A percentile compares a stretch with the other conserved stretches of the same genome.
These are phyloP conservation scores for Antarctomyces pellizariae DNA, from an alignment of 495 filamentous ascomycete genomes.

Conservation along the genomic window DNA sequence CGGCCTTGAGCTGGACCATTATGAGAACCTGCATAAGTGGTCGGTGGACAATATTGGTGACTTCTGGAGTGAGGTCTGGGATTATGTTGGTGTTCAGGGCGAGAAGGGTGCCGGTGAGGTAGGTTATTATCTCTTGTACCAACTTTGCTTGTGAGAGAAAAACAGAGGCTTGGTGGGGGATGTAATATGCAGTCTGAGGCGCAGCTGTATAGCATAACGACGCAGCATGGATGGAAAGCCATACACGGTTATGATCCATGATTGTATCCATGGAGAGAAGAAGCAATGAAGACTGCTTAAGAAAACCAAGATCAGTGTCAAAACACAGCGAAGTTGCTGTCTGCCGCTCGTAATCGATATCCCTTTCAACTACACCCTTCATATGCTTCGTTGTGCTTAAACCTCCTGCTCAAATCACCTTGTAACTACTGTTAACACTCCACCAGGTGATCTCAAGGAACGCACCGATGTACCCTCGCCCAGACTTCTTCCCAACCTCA, in stretches of 20 bases:
- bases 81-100: constrained; percentile 48
- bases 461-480: constrained; percentile 59
- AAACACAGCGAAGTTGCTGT: too few relatives aligned
- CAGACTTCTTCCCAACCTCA: constrained; percentile 52
- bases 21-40: constrained; percentile 59
- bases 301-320: too few relatives aligned
- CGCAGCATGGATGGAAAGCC: too few relatives aligned
- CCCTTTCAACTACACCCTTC: too few relatives aligned
- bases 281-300: too few relatives aligned
- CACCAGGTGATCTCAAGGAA: constrained; percentile 41
- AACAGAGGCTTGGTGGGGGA: too few relatives aligned
- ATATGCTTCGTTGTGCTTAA: neutral
- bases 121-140: constrained; percentile 11
- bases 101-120: constrained; percentile 39
- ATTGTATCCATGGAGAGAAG: too few relatives aligned
- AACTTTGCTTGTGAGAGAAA: neutral
- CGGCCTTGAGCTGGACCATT: constrained; percentile 31
- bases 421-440: constrained; percentile 1
- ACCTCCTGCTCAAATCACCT: constrained; percentile 2
- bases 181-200: too few relatives aligned
- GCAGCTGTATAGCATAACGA: too few relatives aligned
- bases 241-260: too few relatives aligned
- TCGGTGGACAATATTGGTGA: constrained; percentile 47
- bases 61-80: constrained; percentile 78
- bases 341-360: too few relatives aligned